Evolutionary conservation across 257 asterid genomes (phyloP), one percentile per base, ranked within the genome.

Genomic region (Plectranthus barbatus): DNA sequence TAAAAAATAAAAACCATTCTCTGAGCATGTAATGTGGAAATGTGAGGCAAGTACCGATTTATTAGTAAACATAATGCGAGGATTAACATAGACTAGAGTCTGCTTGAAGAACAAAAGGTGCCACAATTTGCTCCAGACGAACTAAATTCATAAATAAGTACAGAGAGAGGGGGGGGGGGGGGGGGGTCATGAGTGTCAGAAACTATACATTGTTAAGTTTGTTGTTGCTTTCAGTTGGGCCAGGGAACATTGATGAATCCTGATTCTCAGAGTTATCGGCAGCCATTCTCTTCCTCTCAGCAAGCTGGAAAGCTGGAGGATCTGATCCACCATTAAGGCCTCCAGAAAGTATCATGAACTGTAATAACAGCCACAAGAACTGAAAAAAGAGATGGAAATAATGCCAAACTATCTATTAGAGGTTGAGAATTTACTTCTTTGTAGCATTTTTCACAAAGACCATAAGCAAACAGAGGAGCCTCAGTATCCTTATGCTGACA

Each of bases 261-360:
- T 47, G 37, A 21, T 72, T 70, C 70, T 74, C 52, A 49, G 74
- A 57, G 69, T 45, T 66, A 65, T 78, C 68, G 57, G 73, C 51
- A 67, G 81, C 80, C 46, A 70, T 53, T 77, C 97, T 79, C 64
- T 79, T 64, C 85, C 59, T 79, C 77, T 91, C 96, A 11, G 97
- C 96, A 56, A 76, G 89, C 63, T 82, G 94, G 79, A 91, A 91
- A 69, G 97, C 89, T 70, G 96, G 96, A 77, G 97, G 97, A 75
- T 91, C 95, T 26, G 79, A 79, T 52, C 91, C 95, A 55, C 87
- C 86, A n/a, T 75, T 75, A 68, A 91, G 87, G 69, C 97, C 97
- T 34, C 97, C 97, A 58, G 96, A 85, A 58, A 91, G 79, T 62
- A 75, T 66, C 42, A 80, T 21, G 71, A 91, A 87, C 97, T 90